phyloP scores from a whole-genome alignment of 2,329 filamentous ascomycete genomes.

The Ophiostoma triangulosporum region DNA sequence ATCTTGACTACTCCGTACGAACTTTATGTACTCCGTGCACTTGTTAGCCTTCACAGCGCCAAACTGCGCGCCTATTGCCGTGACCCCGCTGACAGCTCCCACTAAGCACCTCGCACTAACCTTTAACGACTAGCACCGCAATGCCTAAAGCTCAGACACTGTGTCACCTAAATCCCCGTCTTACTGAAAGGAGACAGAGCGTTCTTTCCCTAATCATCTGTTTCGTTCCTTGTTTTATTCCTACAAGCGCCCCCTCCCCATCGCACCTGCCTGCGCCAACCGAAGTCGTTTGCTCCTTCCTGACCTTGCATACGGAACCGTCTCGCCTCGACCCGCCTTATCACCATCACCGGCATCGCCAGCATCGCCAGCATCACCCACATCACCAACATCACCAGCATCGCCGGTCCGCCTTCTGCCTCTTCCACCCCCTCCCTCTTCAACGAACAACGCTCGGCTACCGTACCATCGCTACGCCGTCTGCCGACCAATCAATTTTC shows the following conservation, averaged over 20 bases:
- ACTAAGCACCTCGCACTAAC: no score
- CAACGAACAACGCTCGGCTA: not conserved
- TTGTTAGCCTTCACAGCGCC: not conserved
- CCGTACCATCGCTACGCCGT: not conserved
- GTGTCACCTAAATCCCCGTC: not conserved
- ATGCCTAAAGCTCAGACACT: not conserved
- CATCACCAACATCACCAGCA: not conserved
- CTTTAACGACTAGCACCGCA: constrained; percentile 1
- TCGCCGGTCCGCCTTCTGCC: not conserved
- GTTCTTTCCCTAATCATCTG: not conserved
- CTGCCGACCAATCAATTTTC: not conserved
- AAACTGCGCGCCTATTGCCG: not conserved
- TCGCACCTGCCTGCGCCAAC: not conserved
- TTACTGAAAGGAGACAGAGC: not conserved
- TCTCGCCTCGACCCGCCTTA: not conserved
- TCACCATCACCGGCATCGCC: not conserved
- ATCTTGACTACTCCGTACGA: no score
- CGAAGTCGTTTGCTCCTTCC: not conserved
- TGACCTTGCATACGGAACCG: not conserved
- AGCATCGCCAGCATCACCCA: no score
- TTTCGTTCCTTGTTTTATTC: constrained; percentile 1
- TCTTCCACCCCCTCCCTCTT: not conserved
- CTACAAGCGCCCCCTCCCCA: not conserved
- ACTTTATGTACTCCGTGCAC: no score
- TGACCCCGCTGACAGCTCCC: not conserved